Percentiles rank a stretch among this genome's conserved stretches.
Evolutionary conservation across 2,329 filamentous ascomycete species (phyloP).

Genomic region (Alternaria ethzedia): DNA sequence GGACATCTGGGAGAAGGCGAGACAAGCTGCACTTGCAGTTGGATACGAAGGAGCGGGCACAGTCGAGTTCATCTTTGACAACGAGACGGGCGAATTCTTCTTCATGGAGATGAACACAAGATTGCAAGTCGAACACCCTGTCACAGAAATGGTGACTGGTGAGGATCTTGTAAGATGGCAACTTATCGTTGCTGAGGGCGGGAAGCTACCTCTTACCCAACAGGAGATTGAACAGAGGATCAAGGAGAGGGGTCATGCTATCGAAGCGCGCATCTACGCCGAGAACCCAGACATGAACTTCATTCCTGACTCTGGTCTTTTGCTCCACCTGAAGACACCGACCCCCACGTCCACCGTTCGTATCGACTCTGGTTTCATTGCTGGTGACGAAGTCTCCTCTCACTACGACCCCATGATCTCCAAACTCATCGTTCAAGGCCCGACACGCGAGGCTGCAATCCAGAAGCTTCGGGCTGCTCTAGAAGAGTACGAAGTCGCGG

Average conservation of each 20-base stretch:
- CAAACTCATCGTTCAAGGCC: constrained; percentile 90
- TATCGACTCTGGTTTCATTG: constrained; percentile 90
- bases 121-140: constrained; percentile 95
- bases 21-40: constrained; percentile 67
- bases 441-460: constrained; percentile 78
- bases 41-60: constrained; percentile 71
- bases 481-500: constrained; percentile 89
- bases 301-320: constrained; percentile 87
- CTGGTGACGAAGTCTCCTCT: constrained; percentile 90
- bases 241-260: constrained; percentile 77
- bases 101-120: constrained; percentile 81
- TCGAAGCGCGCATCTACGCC: constrained; percentile 95
- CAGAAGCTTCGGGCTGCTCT: constrained; percentile 81
- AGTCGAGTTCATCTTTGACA: constrained; percentile 74
- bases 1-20: constrained; percentile 70
- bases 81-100: constrained; percentile 69
- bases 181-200: constrained; percentile 80
- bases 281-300: constrained; percentile 93
- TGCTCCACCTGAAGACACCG: constrained; percentile 83
- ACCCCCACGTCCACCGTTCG: constrained; percentile 73
- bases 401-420: constrained; percentile 99
- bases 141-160: constrained; percentile 80
- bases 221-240: constrained; percentile 73
- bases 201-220: constrained; percentile 70
- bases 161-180: constrained; percentile 94